Evolutionary conservation across 139 green algal genomes (phyloP), one percentile per base, ranked within the genome.

Genomic region (Chlorella sp.): DNA sequence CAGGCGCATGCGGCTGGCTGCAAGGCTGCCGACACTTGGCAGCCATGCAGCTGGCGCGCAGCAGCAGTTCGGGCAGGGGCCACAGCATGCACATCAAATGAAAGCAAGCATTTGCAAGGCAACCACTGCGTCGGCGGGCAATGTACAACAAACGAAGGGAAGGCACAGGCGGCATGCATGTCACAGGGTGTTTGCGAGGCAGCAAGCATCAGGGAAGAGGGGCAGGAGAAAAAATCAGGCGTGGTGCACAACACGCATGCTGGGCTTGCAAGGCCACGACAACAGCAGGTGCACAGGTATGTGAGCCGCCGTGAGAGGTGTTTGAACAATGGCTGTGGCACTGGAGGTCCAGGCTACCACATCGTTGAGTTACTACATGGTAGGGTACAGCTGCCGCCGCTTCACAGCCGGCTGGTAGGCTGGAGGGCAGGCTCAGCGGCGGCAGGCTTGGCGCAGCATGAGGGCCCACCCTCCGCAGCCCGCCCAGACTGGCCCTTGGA

Each of bases 401-500:
- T 57, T 69, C 55, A 81, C 51, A 81, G 74, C 74, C 44, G 41
- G 74, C 55, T 70, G 51, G 11, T 5, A 17, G 56, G 55, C 51
- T 72, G 18, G 12, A 21, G 11, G 17, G 72, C 26, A 62, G 72
- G 72, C 41, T 26, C 55, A 36, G 57, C 60, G 12, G 36, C 1
- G 25, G 36, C 26, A 7, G 36, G 7, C 11, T 26, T 12, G 56
- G 36, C 76, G 60, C 36, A 17, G 28, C 21, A 38, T 44, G 41
- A 38, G 0, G 28, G 15, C 23, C 20, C 41, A 38, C 26, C 32
- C 11, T 18, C 12, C 0, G 17, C 5, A 30, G 47, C 26, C 1
- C 2, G 1, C 2, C 12, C 47, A 26, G 88, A 79, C 44, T 68
- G 11, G 23, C n/a, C 28, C 82, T 94, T 78, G 76, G 85, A 87